These are phyloP conservation scores for Lophiotrema nucula DNA, from an alignment of 495 filamentous ascomycete genomes.

Conservation along the genomic window DNA sequence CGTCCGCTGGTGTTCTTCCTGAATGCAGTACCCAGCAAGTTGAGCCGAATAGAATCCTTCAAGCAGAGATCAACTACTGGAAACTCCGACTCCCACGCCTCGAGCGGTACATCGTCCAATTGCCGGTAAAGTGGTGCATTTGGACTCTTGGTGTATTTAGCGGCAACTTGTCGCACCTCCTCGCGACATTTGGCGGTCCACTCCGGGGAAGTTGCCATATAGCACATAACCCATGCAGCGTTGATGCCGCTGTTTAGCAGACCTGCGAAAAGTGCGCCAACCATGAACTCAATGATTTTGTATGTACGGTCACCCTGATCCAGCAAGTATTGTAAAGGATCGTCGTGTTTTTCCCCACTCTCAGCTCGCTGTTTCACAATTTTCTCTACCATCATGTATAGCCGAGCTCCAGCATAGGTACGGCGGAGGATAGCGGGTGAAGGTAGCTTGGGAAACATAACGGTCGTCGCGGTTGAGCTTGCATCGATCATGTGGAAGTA, in stretches of 20 bases:
- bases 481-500: conserved; percentile 43
- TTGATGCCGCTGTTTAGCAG: conserved; percentile 49
- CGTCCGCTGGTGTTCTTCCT: conserved; percentile 42
- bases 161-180: conserved; percentile 45
- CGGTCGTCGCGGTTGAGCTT: conserved; percentile 32
- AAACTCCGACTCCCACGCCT: conserved; percentile 50
- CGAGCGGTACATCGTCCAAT: conserved; percentile 42
- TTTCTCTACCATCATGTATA: conserved; percentile 45
- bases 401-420: conserved; percentile 37
- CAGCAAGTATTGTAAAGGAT: conserved; percentile 48
- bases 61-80: conserved; percentile 47
- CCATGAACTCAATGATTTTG: conserved; percentile 44
- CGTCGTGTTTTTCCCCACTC: conserved; percentile 42
- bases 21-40: conserved; percentile 35
- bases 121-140: conserved; percentile 42
- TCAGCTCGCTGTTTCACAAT: conserved; percentile 44
- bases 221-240: conserved; percentile 44
- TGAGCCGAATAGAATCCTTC: conserved; percentile 48
- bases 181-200: conserved; percentile 44
- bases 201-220: conserved; percentile 41
- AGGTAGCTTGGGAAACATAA: conserved; percentile 50
- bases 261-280: conserved; percentile 41
- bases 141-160: conserved; percentile 36
- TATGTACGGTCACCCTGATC: conserved; percentile 42
- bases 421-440: conserved; percentile 37